phyloP scores from a whole-genome alignment of 176 grass and related monocot genomes.

The Canna indica region DNA sequence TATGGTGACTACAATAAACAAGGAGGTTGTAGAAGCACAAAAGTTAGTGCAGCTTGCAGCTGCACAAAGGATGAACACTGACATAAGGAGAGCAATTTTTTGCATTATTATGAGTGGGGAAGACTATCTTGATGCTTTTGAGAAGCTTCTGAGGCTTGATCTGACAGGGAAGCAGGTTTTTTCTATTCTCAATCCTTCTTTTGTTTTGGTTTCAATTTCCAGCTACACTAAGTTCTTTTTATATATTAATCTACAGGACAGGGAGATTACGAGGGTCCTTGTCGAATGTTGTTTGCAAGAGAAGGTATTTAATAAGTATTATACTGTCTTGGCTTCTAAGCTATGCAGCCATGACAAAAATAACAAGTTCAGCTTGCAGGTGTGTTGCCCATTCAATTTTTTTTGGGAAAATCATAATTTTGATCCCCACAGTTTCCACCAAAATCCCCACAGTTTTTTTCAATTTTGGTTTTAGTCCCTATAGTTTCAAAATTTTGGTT shows the following conservation, averaged over 20 bases:
- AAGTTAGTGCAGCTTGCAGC: constrained; percentile 75
- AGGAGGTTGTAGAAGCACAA: constrained; percentile 58
- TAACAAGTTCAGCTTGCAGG: constrained; percentile 92
- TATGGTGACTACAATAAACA: constrained; percentile 46
- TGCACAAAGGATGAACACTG: constrained; percentile 89
- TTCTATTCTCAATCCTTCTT: background rate
- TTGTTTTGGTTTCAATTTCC: background rate
- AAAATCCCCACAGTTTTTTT: too few species aligned
- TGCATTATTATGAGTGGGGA: constrained; percentile 90
- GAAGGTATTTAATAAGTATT: constrained; percentile 97
- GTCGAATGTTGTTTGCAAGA: constrained; percentile 95
- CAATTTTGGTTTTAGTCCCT: too few species aligned
- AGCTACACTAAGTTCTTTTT: constrained; percentile 10
- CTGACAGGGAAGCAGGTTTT: constrained; percentile 75
- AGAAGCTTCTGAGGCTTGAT: constrained; percentile 86
- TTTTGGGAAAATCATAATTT: too few species aligned
- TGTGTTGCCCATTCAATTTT: constrained; percentile 1
- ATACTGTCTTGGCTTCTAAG: constrained; percentile 66
- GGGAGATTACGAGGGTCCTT: constrained; percentile 87
- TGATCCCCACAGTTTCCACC: too few species aligned
- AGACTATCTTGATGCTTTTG: constrained; percentile 93
- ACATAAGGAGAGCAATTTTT: constrained; percentile 79
- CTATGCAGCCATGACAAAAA: constrained; percentile 89
- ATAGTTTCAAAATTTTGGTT: too few species aligned
- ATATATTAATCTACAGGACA: constrained; percentile 36